Evolutionary conservation across 2,329 filamentous ascomycete genomes (phyloP).

Genomic region (Penicillium sp.): DNA sequence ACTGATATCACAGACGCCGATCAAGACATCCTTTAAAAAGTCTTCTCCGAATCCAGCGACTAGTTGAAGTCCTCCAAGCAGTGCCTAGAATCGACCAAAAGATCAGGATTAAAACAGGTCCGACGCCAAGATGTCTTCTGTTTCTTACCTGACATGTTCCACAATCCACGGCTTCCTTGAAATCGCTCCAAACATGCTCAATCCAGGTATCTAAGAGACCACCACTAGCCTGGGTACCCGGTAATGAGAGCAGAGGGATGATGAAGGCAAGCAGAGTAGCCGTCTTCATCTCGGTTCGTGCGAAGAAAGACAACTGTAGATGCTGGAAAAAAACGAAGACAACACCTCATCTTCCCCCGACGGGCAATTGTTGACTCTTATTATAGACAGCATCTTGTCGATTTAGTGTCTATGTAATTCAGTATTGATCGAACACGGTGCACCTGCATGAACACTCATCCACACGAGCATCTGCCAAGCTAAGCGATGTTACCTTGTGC

Average conservation of each 20-base stretch:
- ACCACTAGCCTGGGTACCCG: slow-evolving; percentile 7
- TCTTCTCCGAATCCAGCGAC: slow-evolving; percentile 41
- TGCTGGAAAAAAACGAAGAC: background rate
- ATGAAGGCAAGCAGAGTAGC: slow-evolving; percentile 7
- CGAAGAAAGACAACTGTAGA: too few relatives aligned
- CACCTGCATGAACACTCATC: background rate
- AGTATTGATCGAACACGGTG: background rate
- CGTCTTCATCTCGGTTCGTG: slow-evolving; percentile 9
- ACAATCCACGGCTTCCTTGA: slow-evolving; percentile 30
- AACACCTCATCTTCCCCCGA: background rate
- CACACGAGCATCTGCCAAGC: background rate
- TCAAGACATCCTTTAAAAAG: slow-evolving; percentile 36
- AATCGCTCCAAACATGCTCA: slow-evolving; percentile 24
- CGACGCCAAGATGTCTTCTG: too few relatives aligned
- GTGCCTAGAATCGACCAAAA: slow-evolving; percentile 12
- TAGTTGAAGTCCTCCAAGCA: slow-evolving; percentile 41
- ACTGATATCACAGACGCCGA: slow-evolving; percentile 32
- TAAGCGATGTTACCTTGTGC: slow-evolving; percentile 5
- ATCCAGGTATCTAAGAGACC: slow-evolving; percentile 9
- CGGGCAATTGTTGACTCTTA: too few relatives aligned
- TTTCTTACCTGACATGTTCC: slow-evolving; percentile 26
- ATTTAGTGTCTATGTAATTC: background rate
- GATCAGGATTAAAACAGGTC: too few relatives aligned
- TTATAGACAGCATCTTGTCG: background rate
- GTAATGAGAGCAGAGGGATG: slow-evolving; percentile 7